Percentiles rank a stretch among this genome's conserved stretches.
phyloP scores from a whole-genome alignment of 257 asterid species.

The Primulina tabacum region DNA sequence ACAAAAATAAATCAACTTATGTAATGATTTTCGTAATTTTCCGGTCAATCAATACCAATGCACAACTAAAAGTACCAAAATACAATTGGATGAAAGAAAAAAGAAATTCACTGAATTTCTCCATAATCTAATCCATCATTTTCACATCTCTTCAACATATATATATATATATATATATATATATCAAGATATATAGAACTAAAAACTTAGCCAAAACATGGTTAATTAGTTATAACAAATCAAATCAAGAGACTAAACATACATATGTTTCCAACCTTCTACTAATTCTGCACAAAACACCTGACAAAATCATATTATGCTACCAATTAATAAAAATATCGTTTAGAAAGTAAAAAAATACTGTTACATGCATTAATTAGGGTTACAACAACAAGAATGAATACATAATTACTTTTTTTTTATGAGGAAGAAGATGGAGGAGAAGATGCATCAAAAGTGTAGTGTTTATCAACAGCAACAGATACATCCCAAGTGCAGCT shows the following conservation, averaged over 20 bases:
- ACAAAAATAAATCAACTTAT: background rate
- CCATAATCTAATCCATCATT: background rate
- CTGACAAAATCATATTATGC: too few species aligned
- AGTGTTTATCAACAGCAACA: conserved; percentile 72
- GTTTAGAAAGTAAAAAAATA: too few species aligned
- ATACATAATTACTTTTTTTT: background rate
- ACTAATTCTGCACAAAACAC: background rate
- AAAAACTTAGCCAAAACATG: background rate
- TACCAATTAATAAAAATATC: too few species aligned
- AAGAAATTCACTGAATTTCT: background rate
- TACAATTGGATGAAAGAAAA: background rate
- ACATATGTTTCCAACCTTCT: background rate
- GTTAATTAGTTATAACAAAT: background rate
- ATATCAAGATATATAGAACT: background rate
- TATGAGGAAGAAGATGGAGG: background rate
- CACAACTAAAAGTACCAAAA: background rate
- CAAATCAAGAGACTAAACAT: background rate
- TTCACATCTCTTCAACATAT: too few species aligned
- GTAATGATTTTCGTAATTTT: too few species aligned
- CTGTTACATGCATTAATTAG: background rate
- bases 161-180: too few species aligned
- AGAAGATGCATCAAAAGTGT: conserved; percentile 60
- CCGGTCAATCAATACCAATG: background rate
- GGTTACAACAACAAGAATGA: background rate
- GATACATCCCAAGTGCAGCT: conserved; percentile 95